Evolutionary conservation across 2,329 filamentous ascomycete species (phyloP).

Genomic region (Chalaropsis ovoidea): DNA sequence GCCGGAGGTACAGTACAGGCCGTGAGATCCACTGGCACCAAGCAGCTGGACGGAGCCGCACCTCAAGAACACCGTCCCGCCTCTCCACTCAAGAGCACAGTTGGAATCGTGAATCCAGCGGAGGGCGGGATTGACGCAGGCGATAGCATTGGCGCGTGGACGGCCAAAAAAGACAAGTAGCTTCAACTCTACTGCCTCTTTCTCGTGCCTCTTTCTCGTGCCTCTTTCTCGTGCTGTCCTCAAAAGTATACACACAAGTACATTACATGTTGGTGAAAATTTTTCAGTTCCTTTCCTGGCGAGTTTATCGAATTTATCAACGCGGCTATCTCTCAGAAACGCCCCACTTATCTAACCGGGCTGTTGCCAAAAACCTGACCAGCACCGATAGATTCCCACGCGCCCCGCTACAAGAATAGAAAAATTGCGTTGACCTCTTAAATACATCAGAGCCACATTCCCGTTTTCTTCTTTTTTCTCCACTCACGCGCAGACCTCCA

Average conservation of each 20-base stretch:
- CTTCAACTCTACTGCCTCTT: background rate
- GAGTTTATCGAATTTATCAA: slow-evolving; percentile 16
- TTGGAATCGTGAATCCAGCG: no score
- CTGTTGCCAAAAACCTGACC: background rate
- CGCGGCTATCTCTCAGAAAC: background rate
- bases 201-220: background rate
- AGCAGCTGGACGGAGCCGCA: slow-evolving; percentile 3
- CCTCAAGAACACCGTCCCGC: background rate
- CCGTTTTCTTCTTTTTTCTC: slow-evolving; percentile 24
- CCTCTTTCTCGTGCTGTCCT: background rate
- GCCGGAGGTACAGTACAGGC: background rate
- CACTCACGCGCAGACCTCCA: slow-evolving; percentile 24
- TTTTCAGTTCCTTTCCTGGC: slow-evolving; percentile 3
- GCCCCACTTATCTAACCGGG: background rate
- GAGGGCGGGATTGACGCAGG: no score
- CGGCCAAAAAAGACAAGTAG: background rate
- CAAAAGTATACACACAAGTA: no score
- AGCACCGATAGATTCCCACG: slow-evolving; percentile 8
- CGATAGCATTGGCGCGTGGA: background rate
- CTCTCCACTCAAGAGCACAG: background rate
- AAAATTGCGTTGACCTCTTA: slow-evolving; percentile 17
- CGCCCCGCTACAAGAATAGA: background rate
- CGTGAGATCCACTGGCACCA: background rate
- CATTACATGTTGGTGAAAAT: background rate
- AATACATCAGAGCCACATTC: slow-evolving; percentile 22